Evolutionary conservation across 805 yeast species (phyloP).

Genomic region (Geotrichum ghanense): DNA sequence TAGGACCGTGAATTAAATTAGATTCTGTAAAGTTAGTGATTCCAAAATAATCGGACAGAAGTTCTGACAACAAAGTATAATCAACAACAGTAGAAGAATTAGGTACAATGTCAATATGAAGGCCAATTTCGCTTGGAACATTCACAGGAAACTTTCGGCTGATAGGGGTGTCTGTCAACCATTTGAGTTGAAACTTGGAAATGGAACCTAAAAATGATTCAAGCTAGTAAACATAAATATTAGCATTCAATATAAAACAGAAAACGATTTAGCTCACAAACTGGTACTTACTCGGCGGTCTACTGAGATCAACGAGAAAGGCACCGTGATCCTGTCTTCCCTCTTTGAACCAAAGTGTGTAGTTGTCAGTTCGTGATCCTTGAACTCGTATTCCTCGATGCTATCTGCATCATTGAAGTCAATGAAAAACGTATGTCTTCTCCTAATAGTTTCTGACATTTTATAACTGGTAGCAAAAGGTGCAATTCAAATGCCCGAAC

Average conservation of each 20-base stretch:
- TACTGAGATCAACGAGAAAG: constrained; percentile 1
- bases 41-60: constrained; percentile 1
- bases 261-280: too few species aligned
- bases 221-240: not conserved
- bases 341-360: constrained; percentile 7
- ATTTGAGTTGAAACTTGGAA: constrained; percentile 10
- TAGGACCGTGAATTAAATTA: constrained; percentile 7
- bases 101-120: constrained; percentile 19
- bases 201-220: not conserved
- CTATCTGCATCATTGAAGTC: constrained; percentile 6
- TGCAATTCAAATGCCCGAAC: too few species aligned
- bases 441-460: constrained; percentile 8
- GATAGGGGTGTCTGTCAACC: constrained; percentile 8
- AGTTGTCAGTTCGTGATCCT: constrained; percentile 3
- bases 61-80: not conserved
- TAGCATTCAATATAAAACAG: not conserved
- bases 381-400: constrained; percentile 4
- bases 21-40: constrained; percentile 13
- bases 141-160: constrained; percentile 17
- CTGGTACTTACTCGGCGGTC: not conserved
- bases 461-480: too few species aligned
- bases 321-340: constrained; percentile 13
- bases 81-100: constrained; percentile 13
- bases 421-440: constrained; percentile 12
- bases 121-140: constrained; percentile 17